Percentiles rank a stretch among this genome's conserved stretches.
Evolutionary conservation across 129 eudicot species (phyloP).

Genomic region (Escallonia rubra): DNA sequence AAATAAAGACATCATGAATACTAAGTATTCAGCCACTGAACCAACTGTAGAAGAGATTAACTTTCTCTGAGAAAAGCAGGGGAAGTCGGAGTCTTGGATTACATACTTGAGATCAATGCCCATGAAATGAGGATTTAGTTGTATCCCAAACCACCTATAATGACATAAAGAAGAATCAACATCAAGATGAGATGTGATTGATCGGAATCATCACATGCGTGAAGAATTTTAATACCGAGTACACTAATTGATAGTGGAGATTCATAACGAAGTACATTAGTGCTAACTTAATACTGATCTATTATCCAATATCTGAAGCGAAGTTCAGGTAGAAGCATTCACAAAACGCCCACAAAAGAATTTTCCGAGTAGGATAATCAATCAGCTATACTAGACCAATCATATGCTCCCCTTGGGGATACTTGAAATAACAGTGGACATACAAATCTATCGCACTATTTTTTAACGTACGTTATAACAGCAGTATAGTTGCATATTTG

Average conservation of each 20-base stretch:
- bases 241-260: too few species aligned
- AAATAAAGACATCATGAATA: neutral
- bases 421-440: too few species aligned
- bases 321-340: neutral
- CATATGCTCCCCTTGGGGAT: too few species aligned
- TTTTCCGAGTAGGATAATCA: too few species aligned
- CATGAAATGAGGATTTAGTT: constrained; percentile 85
- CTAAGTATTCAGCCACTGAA: neutral
- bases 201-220: constrained; percentile 9
- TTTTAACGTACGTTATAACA: too few species aligned
- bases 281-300: too few species aligned
- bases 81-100: neutral
- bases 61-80: neutral
- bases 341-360: neutral
- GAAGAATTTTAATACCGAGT: neutral
- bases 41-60: neutral
- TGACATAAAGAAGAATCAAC: constrained; percentile 10
- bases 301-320: neutral
- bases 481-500: too few species aligned
- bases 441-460: too few species aligned
- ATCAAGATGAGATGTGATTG: constrained; percentile 3
- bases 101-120: constrained; percentile 99
- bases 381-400: too few species aligned
- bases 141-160: constrained; percentile 95
- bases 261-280: too few species aligned